Conservation (phyloP, 345 rosid species). For the Hirschfeldia incana region DNA sequence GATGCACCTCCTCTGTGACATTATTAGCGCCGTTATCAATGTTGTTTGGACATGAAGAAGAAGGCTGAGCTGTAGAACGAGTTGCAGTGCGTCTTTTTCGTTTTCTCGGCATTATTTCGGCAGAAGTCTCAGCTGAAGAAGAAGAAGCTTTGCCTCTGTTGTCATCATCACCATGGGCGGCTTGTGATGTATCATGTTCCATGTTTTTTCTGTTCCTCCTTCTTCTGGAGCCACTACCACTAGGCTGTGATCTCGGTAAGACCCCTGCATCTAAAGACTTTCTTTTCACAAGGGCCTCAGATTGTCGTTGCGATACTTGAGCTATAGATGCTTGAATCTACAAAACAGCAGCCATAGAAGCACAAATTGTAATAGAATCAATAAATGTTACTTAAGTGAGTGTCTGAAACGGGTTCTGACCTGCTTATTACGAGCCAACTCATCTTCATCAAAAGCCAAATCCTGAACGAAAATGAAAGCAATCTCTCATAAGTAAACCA, state of each 20-base stretch:
- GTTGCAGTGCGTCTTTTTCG: constrained; percentile 51
- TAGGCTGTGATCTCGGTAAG: constrained; percentile 55
- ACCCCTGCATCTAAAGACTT: constrained; percentile 50
- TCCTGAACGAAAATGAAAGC: constrained; percentile 53
- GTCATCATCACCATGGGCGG: constrained; percentile 57
- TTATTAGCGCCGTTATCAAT: constrained; percentile 53
- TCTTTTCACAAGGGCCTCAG: constrained; percentile 73
- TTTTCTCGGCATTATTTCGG: constrained; percentile 54
- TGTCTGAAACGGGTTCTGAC: constrained; percentile 39
- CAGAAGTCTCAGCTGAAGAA: constrained; percentile 73
- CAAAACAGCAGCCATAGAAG: constrained; percentile 29
- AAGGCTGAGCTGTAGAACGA: constrained; percentile 49
- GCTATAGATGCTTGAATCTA: constrained; percentile 97
- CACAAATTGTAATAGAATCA: not conserved
- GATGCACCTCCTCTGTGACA: constrained; percentile 51
- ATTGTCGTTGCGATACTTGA: constrained; percentile 70
- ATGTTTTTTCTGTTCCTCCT: constrained; percentile 55
- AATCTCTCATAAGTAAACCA: constrained; percentile 12
- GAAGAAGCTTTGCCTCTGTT: constrained; percentile 70
- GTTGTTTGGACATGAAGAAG: constrained; percentile 56
- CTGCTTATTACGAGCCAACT: constrained; percentile 83
- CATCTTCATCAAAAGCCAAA: constrained; percentile 83
- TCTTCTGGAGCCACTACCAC: constrained; percentile 53
- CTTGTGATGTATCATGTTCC: constrained; percentile 68
- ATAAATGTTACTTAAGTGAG: not conserved